Conservation (phyloP, 2,329 filamentous ascomycete genomes). For the Alternaria sp. region DNA sequence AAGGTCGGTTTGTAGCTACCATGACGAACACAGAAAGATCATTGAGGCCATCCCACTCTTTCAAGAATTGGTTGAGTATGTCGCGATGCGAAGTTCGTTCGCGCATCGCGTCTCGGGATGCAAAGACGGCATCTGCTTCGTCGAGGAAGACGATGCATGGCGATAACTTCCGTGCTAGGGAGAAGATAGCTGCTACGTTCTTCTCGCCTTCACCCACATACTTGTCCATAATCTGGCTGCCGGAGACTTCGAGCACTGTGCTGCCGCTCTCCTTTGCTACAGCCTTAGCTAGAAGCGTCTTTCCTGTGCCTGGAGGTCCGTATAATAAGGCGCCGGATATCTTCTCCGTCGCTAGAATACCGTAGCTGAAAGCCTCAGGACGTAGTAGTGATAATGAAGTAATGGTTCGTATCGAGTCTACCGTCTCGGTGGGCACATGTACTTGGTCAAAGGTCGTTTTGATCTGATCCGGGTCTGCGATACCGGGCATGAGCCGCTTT, state of each 20-base stretch:
- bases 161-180: slow-evolving; percentile 85
- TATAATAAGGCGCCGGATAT: slow-evolving; percentile 90
- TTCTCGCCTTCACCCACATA: slow-evolving; percentile 97
- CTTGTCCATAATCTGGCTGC: slow-evolving; percentile 93
- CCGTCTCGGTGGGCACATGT: slow-evolving; percentile 80
- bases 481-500: slow-evolving; percentile 78
- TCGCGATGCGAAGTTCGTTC: slow-evolving; percentile 79
- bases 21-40: slow-evolving; percentile 89
- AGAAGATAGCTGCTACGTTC: slow-evolving; percentile 89
- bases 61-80: slow-evolving; percentile 94
- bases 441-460: slow-evolving; percentile 88
- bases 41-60: slow-evolving; percentile 95
- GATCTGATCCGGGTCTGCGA: slow-evolving; percentile 82
- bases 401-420: slow-evolving; percentile 85
- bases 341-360: slow-evolving; percentile 87
- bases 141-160: slow-evolving; percentile 97
- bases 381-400: slow-evolving; percentile 86
- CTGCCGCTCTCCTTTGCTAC: slow-evolving; percentile 71
- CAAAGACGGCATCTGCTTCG: slow-evolving; percentile 92
- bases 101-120: slow-evolving; percentile 70
- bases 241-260: slow-evolving; percentile 81
- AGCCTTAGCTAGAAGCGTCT: slow-evolving; percentile 67
- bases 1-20: slow-evolving; percentile 95
- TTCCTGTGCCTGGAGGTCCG: slow-evolving; percentile 79
- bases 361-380: slow-evolving; percentile 95